Percentiles rank a stretch among this genome's conserved stretches.
These are phyloP conservation scores for Colletotrichum phormii DNA, from an alignment of 2,329 filamentous ascomycete genomes.

Conservation along the genomic window DNA sequence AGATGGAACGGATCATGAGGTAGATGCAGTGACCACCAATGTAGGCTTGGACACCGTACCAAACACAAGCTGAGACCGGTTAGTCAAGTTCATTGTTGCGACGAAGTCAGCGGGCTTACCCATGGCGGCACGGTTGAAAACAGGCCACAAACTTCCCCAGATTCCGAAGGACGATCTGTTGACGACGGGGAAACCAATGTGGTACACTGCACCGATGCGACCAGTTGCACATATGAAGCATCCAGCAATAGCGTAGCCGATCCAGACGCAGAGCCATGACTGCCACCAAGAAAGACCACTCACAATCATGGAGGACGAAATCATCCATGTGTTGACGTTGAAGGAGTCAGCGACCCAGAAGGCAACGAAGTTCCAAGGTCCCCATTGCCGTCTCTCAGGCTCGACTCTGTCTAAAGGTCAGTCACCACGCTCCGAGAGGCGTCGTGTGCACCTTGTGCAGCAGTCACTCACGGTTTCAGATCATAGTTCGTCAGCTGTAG, in stretches of 20 bases:
- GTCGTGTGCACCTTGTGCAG: not conserved
- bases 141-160: conserved; percentile 89
- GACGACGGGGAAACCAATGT: conserved; percentile 89
- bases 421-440: not conserved
- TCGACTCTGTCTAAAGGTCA: conserved; percentile 65
- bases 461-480: conserved; percentile 66
- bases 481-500: conserved; percentile 81
- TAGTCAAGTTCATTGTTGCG: not conserved
- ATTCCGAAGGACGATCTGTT: conserved; percentile 85
- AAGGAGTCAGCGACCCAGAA: conserved; percentile 90
- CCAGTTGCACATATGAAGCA: conserved; percentile 82
- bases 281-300: conserved; percentile 90
- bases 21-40: conserved; percentile 89
- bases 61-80: conserved; percentile 72
- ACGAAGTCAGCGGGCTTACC: conserved; percentile 48
- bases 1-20: conserved; percentile 89
- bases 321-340: conserved; percentile 86
- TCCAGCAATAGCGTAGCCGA: conserved; percentile 83
- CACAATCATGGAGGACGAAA: conserved; percentile 79
- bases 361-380: conserved; percentile 86
- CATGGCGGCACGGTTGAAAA: conserved; percentile 90
- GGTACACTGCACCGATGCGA: conserved; percentile 86
- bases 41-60: conserved; percentile 88
- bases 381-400: conserved; percentile 83
- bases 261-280: conserved; percentile 88